Conservation (phyloP, 1,139 yeast species). For the Insectozyma bohioensis region DNA sequence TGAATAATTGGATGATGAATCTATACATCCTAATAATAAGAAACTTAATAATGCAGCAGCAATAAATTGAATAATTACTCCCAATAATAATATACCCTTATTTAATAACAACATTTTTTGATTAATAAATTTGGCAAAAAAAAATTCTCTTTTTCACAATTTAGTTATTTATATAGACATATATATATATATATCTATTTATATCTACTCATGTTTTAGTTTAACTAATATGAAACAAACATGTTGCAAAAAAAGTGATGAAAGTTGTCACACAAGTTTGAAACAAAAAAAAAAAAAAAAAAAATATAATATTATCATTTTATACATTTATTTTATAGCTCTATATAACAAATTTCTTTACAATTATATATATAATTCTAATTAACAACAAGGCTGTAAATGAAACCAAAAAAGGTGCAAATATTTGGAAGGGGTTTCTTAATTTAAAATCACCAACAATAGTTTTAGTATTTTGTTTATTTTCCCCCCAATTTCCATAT, state of each 20-base stretch:
- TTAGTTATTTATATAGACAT: no score
- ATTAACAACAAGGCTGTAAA: slow-evolving; percentile 17
- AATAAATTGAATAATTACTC: slow-evolving; percentile 31
- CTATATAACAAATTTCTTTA: slow-evolving; percentile 8
- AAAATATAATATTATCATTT: slow-evolving; percentile 1
- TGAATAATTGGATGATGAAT: slow-evolving; percentile 38
- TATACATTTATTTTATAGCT: not conserved
- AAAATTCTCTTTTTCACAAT: no score
- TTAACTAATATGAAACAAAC: not conserved
- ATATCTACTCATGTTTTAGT: no score
- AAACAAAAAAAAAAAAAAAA: slow-evolving; percentile 3
- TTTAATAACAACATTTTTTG: slow-evolving; percentile 9
- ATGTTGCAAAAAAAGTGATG: slow-evolving; percentile 1
- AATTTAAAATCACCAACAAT: slow-evolving; percentile 32
- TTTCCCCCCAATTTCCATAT: slow-evolving; percentile 40
- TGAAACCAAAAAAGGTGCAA: slow-evolving; percentile 20
- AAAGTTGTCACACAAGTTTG: slow-evolving; percentile 1
- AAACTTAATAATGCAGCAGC: slow-evolving; percentile 46
- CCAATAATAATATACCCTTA: slow-evolving; percentile 13
- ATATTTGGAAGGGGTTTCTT: slow-evolving; percentile 21
- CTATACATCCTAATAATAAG: slow-evolving; percentile 53
- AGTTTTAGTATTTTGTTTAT: slow-evolving; percentile 18
- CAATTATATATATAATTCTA: slow-evolving; percentile 13
- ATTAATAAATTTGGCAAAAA: no score
- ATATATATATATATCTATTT: no score